Evolutionary conservation across 495 filamentous ascomycete genomes (phyloP), one percentile per base, ranked within the genome.

Genomic region (Apodospora peruviana): DNA sequence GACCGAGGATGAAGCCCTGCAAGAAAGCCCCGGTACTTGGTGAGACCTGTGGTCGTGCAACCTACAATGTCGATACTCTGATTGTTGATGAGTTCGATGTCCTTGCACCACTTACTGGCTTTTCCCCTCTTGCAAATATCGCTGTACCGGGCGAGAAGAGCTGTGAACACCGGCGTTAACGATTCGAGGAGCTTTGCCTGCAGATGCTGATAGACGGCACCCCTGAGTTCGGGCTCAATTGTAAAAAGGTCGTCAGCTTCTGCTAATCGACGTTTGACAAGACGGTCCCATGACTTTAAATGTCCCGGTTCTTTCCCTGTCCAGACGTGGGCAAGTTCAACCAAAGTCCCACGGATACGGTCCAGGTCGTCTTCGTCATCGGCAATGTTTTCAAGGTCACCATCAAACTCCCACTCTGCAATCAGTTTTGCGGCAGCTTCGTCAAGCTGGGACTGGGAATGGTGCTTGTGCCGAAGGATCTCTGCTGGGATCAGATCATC

Each of bases 1-100:
- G 74, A 69, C 12, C 65, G 78, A 0, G 93, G 90, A 23, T 79
- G 70, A 16, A 95, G 51, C 20, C 80, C 81, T 11, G 86, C 78
- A 19, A 97, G 66, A 0, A 95, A 69, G 2, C 70, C 81, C 16
- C 91, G 80, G 52, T 93, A 91, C 56, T 96, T 96, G 59, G 83
- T 88, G n/a, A 96, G 62, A 3, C 93, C 93, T 0, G 91, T 78
- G 0, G 72, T 78, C 0, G 75, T 79, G 43, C 74, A 76, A n/a
- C 75, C 75, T 18, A 79, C 61, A 25, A 78, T 61, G 35, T 75
- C 60, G 22, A 74, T 60, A 2, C 37, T 19, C 21, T 55, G 35
- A 2, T 34, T 40, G 11, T 45, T 43, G 12, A 72, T 58, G 14
- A 71, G 52, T 16, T 53, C 43, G 0, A 55, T 53, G 43, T 74